Evolutionary conservation across 495 filamentous ascomycete genomes (phyloP), one percentile per base, ranked within the genome.

Genomic region (Acidomyces sp.): DNA sequence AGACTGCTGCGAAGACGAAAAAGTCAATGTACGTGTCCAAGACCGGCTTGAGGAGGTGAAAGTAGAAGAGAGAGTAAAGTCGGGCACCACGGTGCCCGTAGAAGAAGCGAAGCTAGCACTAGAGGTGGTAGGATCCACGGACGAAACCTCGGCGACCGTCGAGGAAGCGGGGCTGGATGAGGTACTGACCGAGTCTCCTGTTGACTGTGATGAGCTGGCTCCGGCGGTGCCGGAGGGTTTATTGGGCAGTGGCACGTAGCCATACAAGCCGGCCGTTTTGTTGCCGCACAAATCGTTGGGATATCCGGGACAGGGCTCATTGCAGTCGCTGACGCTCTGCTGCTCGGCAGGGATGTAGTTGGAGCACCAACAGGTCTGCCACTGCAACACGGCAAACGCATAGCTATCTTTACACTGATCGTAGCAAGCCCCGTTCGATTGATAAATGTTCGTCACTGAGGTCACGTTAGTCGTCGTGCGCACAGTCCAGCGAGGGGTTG

Each of bases 301-400:
- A 52, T 74, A 87, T 15, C 81, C 82, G 19, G 81, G 80, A 49
- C 82, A 87, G 4, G 40, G 33, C 6, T 61, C 51, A 43, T 62
- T 62, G 58, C 82, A 87, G 12, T 71, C 57, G 15, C 57, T 51
- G 17, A 52, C 58, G 49, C 45, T 58, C 3, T 57, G 57, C 18
- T 64, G 62, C 13, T 63, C 50, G 11, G 52, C 63, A 0, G 82
- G 82, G 10, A 62, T 65, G 46, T 77, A 77, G 48, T 87, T 73
- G 2, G 78, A 78, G 57, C 82, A 87, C 82, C 82, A 87, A 60
- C 82, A 87, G 23, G 60, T 56, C 16, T 72, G 61, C 15, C 62
- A 66, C 49, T 78, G 76, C 13, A 85, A 48, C 23, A 87, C 56
- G 12, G 69, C 82, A 53, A 82, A 79, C 7, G 80, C 81, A 55